These are phyloP conservation scores for Vigna radiata DNA, from an alignment of 306 rosid genomes.

Conservation along the genomic window DNA sequence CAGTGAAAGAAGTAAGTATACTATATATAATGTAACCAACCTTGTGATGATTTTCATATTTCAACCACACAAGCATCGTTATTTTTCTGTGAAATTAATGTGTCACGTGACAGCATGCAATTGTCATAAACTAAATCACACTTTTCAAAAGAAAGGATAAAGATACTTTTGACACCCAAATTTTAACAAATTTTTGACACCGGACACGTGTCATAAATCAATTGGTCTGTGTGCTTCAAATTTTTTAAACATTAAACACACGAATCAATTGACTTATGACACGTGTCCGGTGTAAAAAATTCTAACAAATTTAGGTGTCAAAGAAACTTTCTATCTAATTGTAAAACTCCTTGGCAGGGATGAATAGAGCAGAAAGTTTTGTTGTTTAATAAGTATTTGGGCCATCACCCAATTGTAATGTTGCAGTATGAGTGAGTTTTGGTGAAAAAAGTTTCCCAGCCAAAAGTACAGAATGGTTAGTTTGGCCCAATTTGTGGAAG, in stretches of 20 bases:
- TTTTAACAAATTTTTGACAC: no score
- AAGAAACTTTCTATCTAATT: no score
- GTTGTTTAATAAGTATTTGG: neutral
- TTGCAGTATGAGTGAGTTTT: neutral
- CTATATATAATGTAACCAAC: neutral
- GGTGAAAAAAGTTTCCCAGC: neutral
- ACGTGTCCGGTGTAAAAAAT: no score
- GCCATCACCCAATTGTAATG: constrained; percentile 39
- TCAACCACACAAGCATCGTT: neutral
- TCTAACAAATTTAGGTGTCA: no score
- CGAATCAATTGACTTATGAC: no score
- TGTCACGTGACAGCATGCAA: neutral
- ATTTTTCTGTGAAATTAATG: neutral
- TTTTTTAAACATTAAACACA: no score
- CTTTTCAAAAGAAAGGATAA: no score
- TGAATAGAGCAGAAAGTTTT: neutral
- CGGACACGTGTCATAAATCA: no score
- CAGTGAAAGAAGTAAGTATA: neutral
- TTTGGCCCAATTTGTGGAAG: constrained; percentile 41
- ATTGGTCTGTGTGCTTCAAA: no score
- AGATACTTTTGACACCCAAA: no score
- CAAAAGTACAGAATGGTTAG: constrained; percentile 26
- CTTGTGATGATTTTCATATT: neutral
- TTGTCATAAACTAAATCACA: neutral
- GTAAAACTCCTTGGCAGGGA: neutral